phyloP scores from a whole-genome alignment of 371 early-diverging fungal species.

The Rhizopus stolonifer region DNA sequence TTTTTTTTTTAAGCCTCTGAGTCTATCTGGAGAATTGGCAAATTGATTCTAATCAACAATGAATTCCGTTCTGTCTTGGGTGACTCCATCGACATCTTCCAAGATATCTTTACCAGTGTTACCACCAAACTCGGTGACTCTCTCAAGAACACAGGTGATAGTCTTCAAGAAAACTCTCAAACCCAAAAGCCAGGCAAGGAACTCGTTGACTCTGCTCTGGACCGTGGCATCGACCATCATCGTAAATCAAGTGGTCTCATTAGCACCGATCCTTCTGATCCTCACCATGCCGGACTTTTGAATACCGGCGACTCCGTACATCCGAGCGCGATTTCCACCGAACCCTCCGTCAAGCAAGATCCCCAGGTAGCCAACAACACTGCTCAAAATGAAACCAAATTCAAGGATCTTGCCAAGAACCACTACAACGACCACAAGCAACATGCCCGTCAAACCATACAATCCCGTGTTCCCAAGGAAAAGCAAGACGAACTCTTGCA shows the following conservation, averaged over 20 bases:
- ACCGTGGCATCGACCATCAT: neutral
- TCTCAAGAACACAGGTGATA: conserved; percentile 24
- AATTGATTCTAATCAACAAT: conserved; percentile 48
- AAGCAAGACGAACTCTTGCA: conserved; percentile 40
- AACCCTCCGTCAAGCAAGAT: neutral
- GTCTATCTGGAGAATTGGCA: conserved; percentile 40
- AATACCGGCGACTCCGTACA: conserved; percentile 31
- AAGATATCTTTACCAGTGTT: conserved; percentile 48
- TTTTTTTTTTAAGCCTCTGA: conserved; percentile 26
- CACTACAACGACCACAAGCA: conserved; percentile 11
- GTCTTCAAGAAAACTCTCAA: conserved; percentile 15
- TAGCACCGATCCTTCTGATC: conserved; percentile 4
- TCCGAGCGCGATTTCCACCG: conserved; percentile 16
- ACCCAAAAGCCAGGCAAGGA: conserved; percentile 8
- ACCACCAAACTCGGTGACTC: conserved; percentile 32
- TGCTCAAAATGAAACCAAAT: neutral
- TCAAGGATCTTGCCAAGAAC: neutral
- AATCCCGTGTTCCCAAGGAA: conserved; percentile 42
- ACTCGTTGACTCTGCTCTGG: conserved; percentile 12
- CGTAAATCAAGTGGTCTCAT: conserved; percentile 12
- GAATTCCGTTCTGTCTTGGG: conserved; percentile 53
- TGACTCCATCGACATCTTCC: conserved; percentile 50
- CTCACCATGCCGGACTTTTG: conserved; percentile 21
- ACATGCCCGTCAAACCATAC: conserved; percentile 11
- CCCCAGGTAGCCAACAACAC: neutral